Evolutionary conservation across 306 rosid species (phyloP), one percentile per base, ranked within the genome.

Genomic region (Malus sieversii): DNA sequence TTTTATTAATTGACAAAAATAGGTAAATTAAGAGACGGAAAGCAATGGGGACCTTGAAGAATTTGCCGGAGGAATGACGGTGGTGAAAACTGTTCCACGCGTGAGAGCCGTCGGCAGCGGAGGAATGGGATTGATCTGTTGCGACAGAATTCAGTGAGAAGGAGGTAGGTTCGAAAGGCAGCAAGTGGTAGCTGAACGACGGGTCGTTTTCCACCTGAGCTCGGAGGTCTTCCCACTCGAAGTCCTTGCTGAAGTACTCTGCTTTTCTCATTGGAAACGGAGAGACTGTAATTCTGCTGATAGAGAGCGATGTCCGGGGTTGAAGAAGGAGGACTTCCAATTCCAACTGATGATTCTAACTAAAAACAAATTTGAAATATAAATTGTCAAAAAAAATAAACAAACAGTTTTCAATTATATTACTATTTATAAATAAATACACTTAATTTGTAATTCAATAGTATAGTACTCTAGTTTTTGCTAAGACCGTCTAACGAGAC

Each of bases 61-160:
- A 95, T 87, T 83, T 95, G 1, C 97, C 98, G 22, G 98, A 81
- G 73, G 92, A 81, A 70, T 95, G 98, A 29, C 97, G 97, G 61
- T n/a, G 74, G 83, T 92, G 96, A 81, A 95, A 95, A 51, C 78
- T 85, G 61, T 79, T 86, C 97, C 97, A 95, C 2, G 98, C 96
- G 46, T 76, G 72, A 2, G 87, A 90, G 71, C 92, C 11, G 45
- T 1, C 95, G 3, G 83, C 93, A 1, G 83, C 96, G 3, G 70
- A 46, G 20, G 82, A 63, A 40, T 81, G 81, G 16, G 86, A 23
- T 40, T 61, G 59, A 22, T 61, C 75, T 19, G 42, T 6, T 38
- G 64, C 0, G 45, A 77, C 13, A 27, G 84, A 27, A 6, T 42
- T 42, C 45, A 71, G 64, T 18, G 82, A 68, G 25, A 81, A 5